Conservation (phyloP, 192 early-diverging fungal genomes). For the Backusella tuberculispora region DNA sequence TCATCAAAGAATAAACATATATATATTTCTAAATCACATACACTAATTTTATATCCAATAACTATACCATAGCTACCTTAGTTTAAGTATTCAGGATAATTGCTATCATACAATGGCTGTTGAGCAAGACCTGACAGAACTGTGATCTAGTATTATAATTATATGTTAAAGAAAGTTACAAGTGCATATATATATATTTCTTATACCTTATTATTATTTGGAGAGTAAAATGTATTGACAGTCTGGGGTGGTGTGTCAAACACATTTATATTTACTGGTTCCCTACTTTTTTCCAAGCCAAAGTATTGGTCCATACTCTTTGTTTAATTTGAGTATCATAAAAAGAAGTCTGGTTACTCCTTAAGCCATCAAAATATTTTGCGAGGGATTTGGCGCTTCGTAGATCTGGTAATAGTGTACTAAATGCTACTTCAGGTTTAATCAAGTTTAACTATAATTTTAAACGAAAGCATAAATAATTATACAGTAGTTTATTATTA, state of each 20-base stretch:
- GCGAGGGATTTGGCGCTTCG: conserved; percentile 46
- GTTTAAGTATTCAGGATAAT: conserved; percentile 57
- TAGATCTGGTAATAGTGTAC: conserved; percentile 58
- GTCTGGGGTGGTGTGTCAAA: conserved; percentile 55
- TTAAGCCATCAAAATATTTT: conserved; percentile 54
- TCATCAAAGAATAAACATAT: neutral
- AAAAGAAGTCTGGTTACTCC: conserved; percentile 48
- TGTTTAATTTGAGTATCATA: conserved; percentile 65
- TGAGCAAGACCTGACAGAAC: conserved; percentile 54
- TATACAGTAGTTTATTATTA: neutral
- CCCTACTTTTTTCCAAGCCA: conserved; percentile 29
- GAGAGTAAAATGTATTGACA: conserved; percentile 1
- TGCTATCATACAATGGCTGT: conserved; percentile 43
- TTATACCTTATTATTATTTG: neutral
- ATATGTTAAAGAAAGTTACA: neutral
- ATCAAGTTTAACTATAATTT: neutral
- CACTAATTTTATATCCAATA: conserved; percentile 54
- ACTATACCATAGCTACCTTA: conserved; percentile 61
- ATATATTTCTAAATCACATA: conserved; percentile 17
- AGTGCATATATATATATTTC: neutral
- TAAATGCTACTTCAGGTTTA: conserved; percentile 63
- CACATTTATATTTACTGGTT: conserved; percentile 47
- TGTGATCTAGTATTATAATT: conserved; percentile 32
- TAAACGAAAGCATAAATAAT: neutral
- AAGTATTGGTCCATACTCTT: conserved; percentile 40